phyloP scores from a whole-genome alignment of 2,329 filamentous ascomycete genomes.

The Incumbomyces lentus region DNA sequence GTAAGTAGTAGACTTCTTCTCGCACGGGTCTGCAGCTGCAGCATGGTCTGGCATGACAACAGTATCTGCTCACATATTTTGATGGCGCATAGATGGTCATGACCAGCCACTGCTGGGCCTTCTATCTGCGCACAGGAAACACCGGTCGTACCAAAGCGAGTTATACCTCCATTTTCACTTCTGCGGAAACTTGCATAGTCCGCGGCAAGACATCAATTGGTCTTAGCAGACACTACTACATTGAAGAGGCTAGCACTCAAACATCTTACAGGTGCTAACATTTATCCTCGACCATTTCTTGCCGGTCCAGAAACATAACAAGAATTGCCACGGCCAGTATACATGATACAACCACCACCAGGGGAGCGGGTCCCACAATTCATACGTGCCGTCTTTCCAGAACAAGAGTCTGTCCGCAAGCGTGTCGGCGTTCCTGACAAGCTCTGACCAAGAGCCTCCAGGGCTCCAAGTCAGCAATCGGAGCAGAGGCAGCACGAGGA shows the following conservation, averaged over 20 bases:
- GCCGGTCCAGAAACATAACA: slow-evolving; percentile 34
- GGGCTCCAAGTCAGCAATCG: slow-evolving; percentile 25
- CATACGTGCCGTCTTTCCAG: slow-evolving; percentile 43
- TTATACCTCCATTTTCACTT: no score
- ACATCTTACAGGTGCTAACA: slow-evolving; percentile 55
- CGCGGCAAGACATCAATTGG: no score
- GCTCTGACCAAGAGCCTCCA: background rate
- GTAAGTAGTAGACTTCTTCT: no score
- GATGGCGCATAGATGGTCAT: no score
- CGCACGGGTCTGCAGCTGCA: no score
- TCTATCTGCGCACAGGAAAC: no score
- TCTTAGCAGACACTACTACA: no score
- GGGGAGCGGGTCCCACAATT: slow-evolving; percentile 40
- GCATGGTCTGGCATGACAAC: no score
- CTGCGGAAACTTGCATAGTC: no score
- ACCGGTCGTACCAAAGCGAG: no score
- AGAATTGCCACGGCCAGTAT: slow-evolving; percentile 44
- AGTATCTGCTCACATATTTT: no score
- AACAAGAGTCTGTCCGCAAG: slow-evolving; percentile 34
- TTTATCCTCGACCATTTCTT: slow-evolving; percentile 55
- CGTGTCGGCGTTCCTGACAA: slow-evolving; percentile 13
- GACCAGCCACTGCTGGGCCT: no score
- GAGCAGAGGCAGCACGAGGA: slow-evolving; percentile 40
- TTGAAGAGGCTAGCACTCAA: slow-evolving; percentile 31
- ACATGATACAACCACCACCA: slow-evolving; percentile 44